Conservation (phyloP, 1,284 basidiomycete genomes). For the Agroathelia rolfsii region DNA sequence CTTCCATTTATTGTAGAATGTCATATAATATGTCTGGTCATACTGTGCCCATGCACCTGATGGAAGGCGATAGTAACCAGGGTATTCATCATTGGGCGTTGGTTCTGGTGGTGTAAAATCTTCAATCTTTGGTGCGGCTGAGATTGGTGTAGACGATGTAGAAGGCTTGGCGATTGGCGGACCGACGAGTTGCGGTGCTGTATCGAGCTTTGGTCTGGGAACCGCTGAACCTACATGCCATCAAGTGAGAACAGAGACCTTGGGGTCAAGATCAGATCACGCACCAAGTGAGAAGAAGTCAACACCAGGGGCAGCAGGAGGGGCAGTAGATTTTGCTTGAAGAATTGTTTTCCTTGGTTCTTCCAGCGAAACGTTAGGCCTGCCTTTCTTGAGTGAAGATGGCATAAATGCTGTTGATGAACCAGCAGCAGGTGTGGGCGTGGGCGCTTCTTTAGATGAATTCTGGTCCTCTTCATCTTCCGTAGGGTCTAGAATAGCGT, state of each 20-base stretch:
- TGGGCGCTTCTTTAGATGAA: constrained; percentile 9
- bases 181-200: constrained; percentile 9
- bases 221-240: constrained; percentile 11
- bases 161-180: constrained; percentile 15
- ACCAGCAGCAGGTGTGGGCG: constrained; percentile 9
- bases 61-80: constrained; percentile 81
- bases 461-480: constrained; percentile 13
- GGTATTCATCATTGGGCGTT: constrained; percentile 67
- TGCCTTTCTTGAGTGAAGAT: constrained; percentile 46
- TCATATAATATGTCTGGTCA: constrained; percentile 67
- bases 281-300: constrained; percentile 62
- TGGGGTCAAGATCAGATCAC: constrained; percentile 17
- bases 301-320: constrained; percentile 30
- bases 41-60: constrained; percentile 74
- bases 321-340: constrained; percentile 12
- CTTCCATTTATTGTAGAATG: constrained; percentile 65
- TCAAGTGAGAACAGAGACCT: constrained; percentile 1
- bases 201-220: too few relatives aligned
- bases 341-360: constrained; percentile 24
- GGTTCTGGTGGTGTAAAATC: constrained; percentile 73
- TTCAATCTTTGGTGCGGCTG: constrained; percentile 58
- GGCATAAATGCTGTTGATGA: constrained; percentile 43
- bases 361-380: constrained; percentile 51
- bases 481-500: constrained; percentile 8
- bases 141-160: constrained; percentile 24